Evolutionary conservation across 352 stramenopile genomes (phyloP), one percentile per base, ranked within the genome.

Genomic region (Globisporangium alternatum): DNA sequence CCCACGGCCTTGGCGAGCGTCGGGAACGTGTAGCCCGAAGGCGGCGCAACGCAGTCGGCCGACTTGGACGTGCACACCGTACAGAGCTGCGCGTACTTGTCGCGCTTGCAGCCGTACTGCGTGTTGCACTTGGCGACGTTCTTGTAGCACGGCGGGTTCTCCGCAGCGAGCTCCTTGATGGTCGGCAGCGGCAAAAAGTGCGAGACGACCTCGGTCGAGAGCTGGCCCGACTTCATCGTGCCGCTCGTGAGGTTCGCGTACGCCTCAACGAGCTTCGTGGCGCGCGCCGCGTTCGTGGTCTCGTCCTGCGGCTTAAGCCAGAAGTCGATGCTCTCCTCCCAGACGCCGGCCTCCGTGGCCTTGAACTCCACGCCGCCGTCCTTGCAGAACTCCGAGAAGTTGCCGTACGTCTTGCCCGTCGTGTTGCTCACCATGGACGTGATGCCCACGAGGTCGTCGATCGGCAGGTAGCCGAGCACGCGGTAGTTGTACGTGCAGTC

Each of bases 401-500:
- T 85, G 30, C 60, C 59, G 67, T 86, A 92, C 35, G 60, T 58
- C 47, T 85, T 56, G 47, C 59, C 68, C 22, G 78, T 88, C 22
- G 67, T 67, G 67, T 88, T 80, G 66, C 74, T 89, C 35, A 64
- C 58, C 71, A 89, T 84, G 22, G 74, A 75, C 15, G 80, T 92
- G 62, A 92, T 92, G 54, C 81, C 81, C 3, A 92, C 83, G 8
- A 92, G 69, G 68, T 92, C 83, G 59, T 90, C 83, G 48, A 91
- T 86, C n/a, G 66, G 65, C 22, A 91, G 54, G 62, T 77, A 90
- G 44, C 83, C 80, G 0, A 90, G 67, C 57, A 91, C 73, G 52
- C 76, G 74, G 79, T 90, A 91, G 25, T 70, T 79, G 58, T 64
- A 88, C n/a, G 77, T 86, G 63, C 79, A 88, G 48, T 64, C 74